Evolutionary conservation across 306 rosid genomes (phyloP), one percentile per base, ranked within the genome.

Genomic region (Hippophae rhamnoides): DNA sequence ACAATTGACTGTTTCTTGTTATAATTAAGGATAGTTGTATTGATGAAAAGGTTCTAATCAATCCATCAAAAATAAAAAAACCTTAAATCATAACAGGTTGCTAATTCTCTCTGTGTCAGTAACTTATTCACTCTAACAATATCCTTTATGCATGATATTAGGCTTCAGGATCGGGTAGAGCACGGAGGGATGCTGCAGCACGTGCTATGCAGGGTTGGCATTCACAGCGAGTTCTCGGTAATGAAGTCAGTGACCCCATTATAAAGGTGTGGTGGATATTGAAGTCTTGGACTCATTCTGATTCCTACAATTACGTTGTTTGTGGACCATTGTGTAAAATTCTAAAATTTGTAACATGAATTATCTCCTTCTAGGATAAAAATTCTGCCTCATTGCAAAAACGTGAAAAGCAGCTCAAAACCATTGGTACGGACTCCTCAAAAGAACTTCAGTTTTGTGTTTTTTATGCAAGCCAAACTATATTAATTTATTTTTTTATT

Each of bases 171-270:
- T 77, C 94, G 43, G 99, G 97, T 56, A 84, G 99, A 82, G 89
- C 97, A 61, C 84, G 97, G 52, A 84, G 99, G 71, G 89, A 86
- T 77, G 97, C 99, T 65, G 99, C 99, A 11, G 89, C 96, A 75
- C 93, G 96, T 53, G 99, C 99, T 61, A 93, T 93, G 99, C 97
- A 86, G 62, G 97, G 99, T 71, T 89, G 99, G 99, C 99, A 93
- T 71, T 93, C 99, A 13, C 38, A 31, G 38, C 94, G 95, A 61
- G 85, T 93, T 74, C 88, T 86, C 56, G 95, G 94, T 69, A 84
- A 86, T 58, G 99, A 88, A 88, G 97, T 88, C 68, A 82, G 94
- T 70, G 99, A 88, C 65, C 99, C 99, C 26, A 82, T 88, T 63
- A 86, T 88, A 50, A 92, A 88, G 95, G 99, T 92, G 79, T 18